Conservation (phyloP, 1,284 basidiomycete genomes). For the Melampsora americana region DNA sequence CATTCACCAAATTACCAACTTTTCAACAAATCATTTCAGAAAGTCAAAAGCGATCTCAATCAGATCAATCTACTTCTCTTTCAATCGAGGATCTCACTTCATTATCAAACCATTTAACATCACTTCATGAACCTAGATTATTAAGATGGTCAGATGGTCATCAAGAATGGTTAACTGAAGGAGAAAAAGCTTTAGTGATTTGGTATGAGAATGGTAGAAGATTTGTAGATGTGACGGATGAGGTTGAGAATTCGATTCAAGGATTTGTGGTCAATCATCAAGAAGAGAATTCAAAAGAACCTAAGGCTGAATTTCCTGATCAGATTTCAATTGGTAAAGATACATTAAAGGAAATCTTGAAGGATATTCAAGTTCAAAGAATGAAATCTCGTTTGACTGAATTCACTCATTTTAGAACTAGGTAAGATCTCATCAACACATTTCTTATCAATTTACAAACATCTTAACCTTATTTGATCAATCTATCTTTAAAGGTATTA, state of each 20-base stretch:
- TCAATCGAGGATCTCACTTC: background rate
- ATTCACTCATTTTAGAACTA: conserved; percentile 32
- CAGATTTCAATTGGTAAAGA: conserved; percentile 45
- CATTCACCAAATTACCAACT: background rate
- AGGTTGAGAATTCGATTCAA: conserved; percentile 8
- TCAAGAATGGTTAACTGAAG: conserved; percentile 48
- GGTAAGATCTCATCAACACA: conserved; percentile 58
- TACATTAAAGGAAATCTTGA: background rate
- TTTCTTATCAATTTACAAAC: conserved; percentile 59
- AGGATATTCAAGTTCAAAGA: background rate
- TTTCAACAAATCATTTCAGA: background rate
- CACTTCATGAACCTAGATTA: conserved; percentile 46
- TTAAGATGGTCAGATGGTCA: conserved; percentile 45
- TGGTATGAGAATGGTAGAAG: conserved; percentile 44
- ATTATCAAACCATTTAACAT: background rate
- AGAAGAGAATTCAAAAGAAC: background rate
- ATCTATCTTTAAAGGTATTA: conserved; percentile 54
- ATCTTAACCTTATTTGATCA: conserved; percentile 47
- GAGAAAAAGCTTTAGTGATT: conserved; percentile 50
- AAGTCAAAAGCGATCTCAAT: background rate
- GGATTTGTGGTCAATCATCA: background rate
- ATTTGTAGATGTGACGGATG: conserved; percentile 52
- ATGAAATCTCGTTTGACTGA: conserved; percentile 21
- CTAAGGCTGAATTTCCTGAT: conserved; percentile 25
- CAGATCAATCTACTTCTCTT: background rate